Conservation (phyloP, 768 basidiomycete species). For the Boletus fagicola region DNA sequence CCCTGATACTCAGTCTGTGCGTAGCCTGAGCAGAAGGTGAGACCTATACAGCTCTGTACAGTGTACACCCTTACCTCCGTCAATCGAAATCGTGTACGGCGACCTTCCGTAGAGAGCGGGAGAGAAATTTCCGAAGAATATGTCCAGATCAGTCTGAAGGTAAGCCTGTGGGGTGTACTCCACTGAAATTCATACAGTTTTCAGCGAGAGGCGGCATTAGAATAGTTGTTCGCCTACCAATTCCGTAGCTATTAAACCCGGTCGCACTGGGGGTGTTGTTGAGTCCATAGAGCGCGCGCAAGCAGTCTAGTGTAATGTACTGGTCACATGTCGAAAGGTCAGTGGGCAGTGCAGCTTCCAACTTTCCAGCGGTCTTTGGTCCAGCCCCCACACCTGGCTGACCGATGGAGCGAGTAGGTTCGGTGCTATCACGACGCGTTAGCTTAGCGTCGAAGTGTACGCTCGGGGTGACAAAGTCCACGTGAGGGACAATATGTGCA, state of each 20-base stretch:
- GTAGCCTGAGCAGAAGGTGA: constrained; percentile 19
- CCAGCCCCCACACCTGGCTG: constrained; percentile 13
- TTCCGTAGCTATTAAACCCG: constrained; percentile 27
- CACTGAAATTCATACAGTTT: constrained; percentile 10
- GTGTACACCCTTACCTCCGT: background rate
- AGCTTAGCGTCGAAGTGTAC: constrained; percentile 33
- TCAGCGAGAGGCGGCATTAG: background rate
- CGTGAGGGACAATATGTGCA: too few species aligned
- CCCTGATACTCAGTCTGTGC: constrained; percentile 28
- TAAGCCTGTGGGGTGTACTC: constrained; percentile 36
- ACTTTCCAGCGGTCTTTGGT: constrained; percentile 27
- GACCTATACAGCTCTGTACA: background rate
- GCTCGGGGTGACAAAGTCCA: constrained; percentile 31
- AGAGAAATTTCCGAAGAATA: constrained; percentile 33
- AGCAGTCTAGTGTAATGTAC: too few species aligned
- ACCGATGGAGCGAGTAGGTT: constrained; percentile 20
- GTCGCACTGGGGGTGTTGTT: too few species aligned
- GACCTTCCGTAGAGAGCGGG: constrained; percentile 20
- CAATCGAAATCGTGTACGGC: constrained; percentile 31
- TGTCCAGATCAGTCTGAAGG: constrained; percentile 28
- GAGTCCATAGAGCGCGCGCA: too few species aligned
- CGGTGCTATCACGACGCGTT: constrained; percentile 12
- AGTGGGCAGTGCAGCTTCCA: too few species aligned
- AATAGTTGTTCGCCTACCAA: constrained; percentile 18
- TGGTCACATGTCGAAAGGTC: too few species aligned